Evolutionary conservation across 2,329 filamentous ascomycete species (phyloP), one percentile per base, ranked within the genome.

Genomic region (Colletotrichum sp.): DNA sequence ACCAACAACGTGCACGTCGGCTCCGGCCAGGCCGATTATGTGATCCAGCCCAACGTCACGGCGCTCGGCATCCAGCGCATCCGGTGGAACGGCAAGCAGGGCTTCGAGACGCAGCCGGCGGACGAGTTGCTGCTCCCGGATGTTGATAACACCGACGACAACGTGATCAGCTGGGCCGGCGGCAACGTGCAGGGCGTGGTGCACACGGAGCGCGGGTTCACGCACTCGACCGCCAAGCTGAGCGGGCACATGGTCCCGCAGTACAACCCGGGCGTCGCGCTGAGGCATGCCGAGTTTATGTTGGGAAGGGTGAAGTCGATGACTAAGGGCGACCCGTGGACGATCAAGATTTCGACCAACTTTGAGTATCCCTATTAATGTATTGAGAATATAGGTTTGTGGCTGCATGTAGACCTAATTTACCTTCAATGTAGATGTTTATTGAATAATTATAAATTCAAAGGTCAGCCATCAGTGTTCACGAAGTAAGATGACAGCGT

Each of bases 61-160:
- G 86, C 96, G 2, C 86, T 95, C 13, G 89, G 89, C 1, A 92
- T 96, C 75, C 94, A 96, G 81, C 95, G 96, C 85, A 95, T 96
- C 92, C 95, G 93, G 0, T 96, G 92, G 92, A 91, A 91, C 74
- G 94, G 94, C 7, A 82, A 87, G 61, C 91, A 94, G 64, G 94
- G 94, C 0, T 96, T 96, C 87, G 89, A 92, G 78, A 81, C 83
- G 2, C 82, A 84, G 1, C 94, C 94, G 0, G 81, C 81, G 2
- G 88, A 91, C 66, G 91, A 92, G 3, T 92, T 95, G 81, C 94
- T 90, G 81, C 92, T 96, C 0, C 94, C 94, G 12, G 21, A 38
- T 7, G 43, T 73, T 1, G 32, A 55, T 5, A 73, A 63, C 43
- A 62, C 38, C 26, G 65, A 73, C 24, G 78, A 89, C 69, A 84